Base-by-base conservation (phyloP, 495 filamentous ascomycete species). In the Sporormia fimetaria region DNA sequence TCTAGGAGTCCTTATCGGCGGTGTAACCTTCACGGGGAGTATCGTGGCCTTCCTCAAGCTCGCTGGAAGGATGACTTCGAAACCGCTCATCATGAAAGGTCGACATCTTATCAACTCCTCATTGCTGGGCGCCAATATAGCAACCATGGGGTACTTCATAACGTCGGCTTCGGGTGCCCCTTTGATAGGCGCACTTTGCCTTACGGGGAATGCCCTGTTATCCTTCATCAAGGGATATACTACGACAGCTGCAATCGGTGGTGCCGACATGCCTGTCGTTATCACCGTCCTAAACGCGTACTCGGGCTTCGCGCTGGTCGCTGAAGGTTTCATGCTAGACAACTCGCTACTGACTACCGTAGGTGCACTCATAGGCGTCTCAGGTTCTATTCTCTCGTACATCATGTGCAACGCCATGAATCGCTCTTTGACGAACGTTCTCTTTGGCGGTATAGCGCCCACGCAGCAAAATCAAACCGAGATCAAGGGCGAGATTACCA, bases 261-360 rank as follows among this genome's bases (percentile, higher is more conserved):
- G 81, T n/a, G 83, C 81, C 3, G 82, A 86, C 53, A 85, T 85
- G 81, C 81, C 82, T 11, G 83, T 88, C 12, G 83, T 86, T 14
- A 87, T 88, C 44, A 88, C 81, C 0, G 81, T 87, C 5, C 64
- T 88, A 10, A 88, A 88, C 54, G 83, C 83, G 3, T 88, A 87
- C 52, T 84, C 80, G 29, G 83, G 83, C 6, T 88, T 88, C 42
- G 83, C 83, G 0, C 63, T 88, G 22, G 80, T 88, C 0, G 81
- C 83, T 0, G 83, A 88, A 57, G 83, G 83, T 9, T 71, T 88
- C 43, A 88, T 88, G 83, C 70, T 88, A n/a, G 74, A 85, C 49
- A 87, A 86, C 45, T 74, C 81, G 0, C 66, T 88, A 0, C 68
- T 88, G 0, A 86, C 81, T 0, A 81, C 79, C 2, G 76, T 88